Evolutionary conservation across 2,329 filamentous ascomycete genomes (phyloP).

Genomic region (Byssoonygena ceratinophila): DNA sequence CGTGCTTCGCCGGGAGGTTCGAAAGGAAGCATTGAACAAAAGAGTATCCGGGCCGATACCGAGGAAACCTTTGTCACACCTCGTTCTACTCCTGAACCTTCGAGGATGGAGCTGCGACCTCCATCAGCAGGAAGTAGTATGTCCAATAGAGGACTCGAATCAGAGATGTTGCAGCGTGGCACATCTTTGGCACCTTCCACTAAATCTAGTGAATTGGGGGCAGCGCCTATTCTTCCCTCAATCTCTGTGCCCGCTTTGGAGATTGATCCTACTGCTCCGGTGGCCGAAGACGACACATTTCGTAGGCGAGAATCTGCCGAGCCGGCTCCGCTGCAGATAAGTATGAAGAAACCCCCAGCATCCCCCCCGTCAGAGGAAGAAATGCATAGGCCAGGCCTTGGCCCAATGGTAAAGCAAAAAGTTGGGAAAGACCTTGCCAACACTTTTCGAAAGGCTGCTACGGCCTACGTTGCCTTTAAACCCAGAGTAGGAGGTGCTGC

Average conservation of each 20-base stretch:
- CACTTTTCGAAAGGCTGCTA: conserved; percentile 69
- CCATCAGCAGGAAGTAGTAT: conserved; percentile 27
- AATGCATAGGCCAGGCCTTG: conserved; percentile 61
- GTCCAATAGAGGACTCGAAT: conserved; percentile 11
- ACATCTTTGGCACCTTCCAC: conserved; percentile 9
- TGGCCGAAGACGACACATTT: neutral
- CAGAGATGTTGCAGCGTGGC: conserved; percentile 17
- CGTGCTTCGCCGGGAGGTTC: conserved; percentile 2
- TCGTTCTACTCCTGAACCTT: conserved; percentile 27
- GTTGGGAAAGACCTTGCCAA: conserved; percentile 63
- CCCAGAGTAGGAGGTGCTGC: conserved; percentile 78
- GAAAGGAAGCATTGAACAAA: conserved; percentile 23
- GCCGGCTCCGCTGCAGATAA: conserved; percentile 9
- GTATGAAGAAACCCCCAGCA: neutral
- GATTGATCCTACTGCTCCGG: neutral
- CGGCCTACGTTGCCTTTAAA: conserved; percentile 63
- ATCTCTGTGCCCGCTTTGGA: neutral
- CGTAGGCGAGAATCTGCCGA: conserved; percentile 8
- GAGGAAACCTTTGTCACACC: conserved; percentile 28
- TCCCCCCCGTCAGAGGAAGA: conserved; percentile 32
- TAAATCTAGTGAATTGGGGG: neutral
- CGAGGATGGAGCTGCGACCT: conserved; percentile 26
- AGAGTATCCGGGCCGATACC: conserved; percentile 24
- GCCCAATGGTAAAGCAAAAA: conserved; percentile 82
- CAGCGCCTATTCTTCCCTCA: neutral